Evolutionary conservation across 2,329 filamentous ascomycete species (phyloP).

Genomic region (Aspergillus sp.): DNA sequence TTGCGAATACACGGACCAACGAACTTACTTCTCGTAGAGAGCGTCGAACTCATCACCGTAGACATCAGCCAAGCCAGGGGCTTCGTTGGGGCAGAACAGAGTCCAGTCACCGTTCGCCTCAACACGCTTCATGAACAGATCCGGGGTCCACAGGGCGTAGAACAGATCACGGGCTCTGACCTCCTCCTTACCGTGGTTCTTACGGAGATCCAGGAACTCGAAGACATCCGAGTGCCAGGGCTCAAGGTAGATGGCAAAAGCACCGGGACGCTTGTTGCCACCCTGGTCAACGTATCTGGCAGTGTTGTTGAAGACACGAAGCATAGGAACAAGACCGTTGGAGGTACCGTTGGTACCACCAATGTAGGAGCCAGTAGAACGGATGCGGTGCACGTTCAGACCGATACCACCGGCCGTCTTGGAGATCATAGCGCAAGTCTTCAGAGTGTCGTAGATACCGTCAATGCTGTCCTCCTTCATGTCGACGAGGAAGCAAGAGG

Average conservation of each 20-base stretch:
- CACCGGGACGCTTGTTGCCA: conserved; percentile 97
- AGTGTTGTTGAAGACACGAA: conserved; percentile 99
- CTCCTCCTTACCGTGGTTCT: conserved; percentile 99
- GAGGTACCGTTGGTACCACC: conserved; percentile 97
- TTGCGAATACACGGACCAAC: background rate
- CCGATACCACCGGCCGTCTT: conserved; percentile 99
- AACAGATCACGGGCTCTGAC: conserved; percentile 95
- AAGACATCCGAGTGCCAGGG: conserved; percentile 99
- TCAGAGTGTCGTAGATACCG: conserved; percentile 97
- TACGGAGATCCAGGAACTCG: conserved; percentile 93
- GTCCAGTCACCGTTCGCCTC: conserved; percentile 97
- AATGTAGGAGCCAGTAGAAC: conserved; percentile 97
- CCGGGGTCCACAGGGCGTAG: conserved; percentile 96
- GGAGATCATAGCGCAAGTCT: conserved; percentile 99
- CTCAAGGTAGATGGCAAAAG: conserved; percentile 98
- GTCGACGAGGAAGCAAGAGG: conserved; percentile 97
- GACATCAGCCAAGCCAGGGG: conserved; percentile 89
- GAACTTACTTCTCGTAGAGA: conserved; percentile 69
- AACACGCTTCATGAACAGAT: conserved; percentile 99
- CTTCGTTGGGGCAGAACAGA: conserved; percentile 96
- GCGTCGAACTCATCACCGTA: conserved; percentile 97
- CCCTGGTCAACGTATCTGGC: conserved; percentile 98
- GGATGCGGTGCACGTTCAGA: conserved; percentile 93
- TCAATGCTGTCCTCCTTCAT: conserved; percentile 99
- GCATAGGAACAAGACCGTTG: conserved; percentile 96